Base-by-base conservation (phyloP, 352 stramenopile species). In the Globisporangium viniferum region DNA sequence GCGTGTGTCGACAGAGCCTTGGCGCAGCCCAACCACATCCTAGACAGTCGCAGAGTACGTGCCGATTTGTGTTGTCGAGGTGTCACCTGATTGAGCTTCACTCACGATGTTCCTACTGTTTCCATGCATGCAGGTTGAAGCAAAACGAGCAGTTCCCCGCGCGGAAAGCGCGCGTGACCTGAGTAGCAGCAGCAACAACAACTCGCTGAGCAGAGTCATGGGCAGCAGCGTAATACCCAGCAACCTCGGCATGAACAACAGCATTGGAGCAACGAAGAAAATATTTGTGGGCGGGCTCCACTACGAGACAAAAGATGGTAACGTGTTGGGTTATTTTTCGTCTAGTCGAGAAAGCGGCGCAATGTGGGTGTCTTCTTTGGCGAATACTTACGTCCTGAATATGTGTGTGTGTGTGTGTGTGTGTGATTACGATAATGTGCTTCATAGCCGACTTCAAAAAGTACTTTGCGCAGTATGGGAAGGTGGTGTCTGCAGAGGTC, bases 231-330 rank as follows among this genome's bases (percentile, higher is more conserved):
- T 75, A 60, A 79, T 90, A 70, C 79, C 84, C 48, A 91, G 70
- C 51, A 78, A 64, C 48, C 29, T 79, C 22, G 87, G 71, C 61
- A 74, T 81, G 14, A 61, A 46, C 55, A 61, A 77, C 75, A 73
- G 78, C 29, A 73, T 87, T n/a, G 89, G 86, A 27, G 83, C 85
- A 39, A 96, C 86, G 24, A 95, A 95, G 72, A 96, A 97, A 73
- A 97, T 97, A 57, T 97, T 98, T 71, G 92, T 97, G 22, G 92
- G 92, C 64, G 92, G 92, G 7, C 78, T 98, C 62, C 92, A 98
- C 77, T 98, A 98, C 72, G 92, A 98, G 73, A 98, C 92, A 24
- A 95, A 97, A 78, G 91, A 98, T 81, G 88, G 89, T 96, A 24
- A 24, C 24, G 24, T 24, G 24, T 24, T 24, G 24, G 24, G 24